These are phyloP conservation scores for Rhizopus microsporus DNA, from an alignment of 371 early-diverging fungal species.

Conservation along the genomic window DNA sequence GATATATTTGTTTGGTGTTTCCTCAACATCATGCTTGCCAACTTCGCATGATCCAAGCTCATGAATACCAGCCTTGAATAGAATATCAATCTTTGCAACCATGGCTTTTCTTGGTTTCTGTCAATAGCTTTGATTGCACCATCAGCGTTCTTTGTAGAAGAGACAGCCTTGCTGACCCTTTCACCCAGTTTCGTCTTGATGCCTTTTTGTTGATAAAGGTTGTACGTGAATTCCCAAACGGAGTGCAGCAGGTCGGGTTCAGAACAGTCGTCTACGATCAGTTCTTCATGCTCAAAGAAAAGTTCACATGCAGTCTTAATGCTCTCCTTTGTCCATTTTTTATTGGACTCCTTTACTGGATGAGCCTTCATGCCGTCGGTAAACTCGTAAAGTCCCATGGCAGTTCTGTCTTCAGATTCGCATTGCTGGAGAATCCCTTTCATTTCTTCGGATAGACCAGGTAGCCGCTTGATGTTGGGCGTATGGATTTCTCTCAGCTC, in stretches of 20 bases:
- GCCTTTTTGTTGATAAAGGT: neutral
- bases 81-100: slow-evolving; percentile 9
- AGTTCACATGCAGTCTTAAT: neutral
- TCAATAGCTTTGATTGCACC: slow-evolving; percentile 3
- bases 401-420: neutral
- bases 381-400: neutral
- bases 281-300: neutral
- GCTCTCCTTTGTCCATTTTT: slow-evolving; percentile 7
- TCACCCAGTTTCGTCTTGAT: slow-evolving; percentile 8
- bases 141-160: neutral
- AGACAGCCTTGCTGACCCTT: neutral
- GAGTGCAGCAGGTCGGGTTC: slow-evolving; percentile 9
- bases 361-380: no score
- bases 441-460: slow-evolving; percentile 5
- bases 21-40: slow-evolving; percentile 2
- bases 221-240: slow-evolving; percentile 15
- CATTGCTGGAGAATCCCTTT: neutral
- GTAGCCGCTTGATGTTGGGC: neutral
- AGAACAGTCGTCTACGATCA: slow-evolving; percentile 5
- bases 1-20: slow-evolving; percentile 10
- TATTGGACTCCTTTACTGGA: neutral
- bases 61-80: neutral
- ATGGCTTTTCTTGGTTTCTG: slow-evolving; percentile 8
- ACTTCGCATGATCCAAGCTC: slow-evolving; percentile 17
- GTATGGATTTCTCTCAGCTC: slow-evolving; percentile 11